A percentile compares a stretch with the other conserved stretches of the same genome.
Conservation (phyloP, 495 filamentous ascomycete genomes). For the Penicillium flavigenum region DNA sequence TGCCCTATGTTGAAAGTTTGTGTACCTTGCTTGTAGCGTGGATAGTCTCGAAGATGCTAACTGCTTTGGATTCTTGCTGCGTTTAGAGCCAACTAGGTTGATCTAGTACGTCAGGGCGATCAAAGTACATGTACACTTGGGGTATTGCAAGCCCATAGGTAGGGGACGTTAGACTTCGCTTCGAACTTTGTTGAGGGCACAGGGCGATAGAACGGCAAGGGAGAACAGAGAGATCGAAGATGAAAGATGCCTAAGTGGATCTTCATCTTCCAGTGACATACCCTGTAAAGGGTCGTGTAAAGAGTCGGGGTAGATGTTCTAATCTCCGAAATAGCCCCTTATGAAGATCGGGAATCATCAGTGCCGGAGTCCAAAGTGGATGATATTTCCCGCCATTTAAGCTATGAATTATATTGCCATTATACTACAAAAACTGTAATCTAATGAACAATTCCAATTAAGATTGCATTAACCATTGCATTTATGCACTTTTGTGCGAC, state of each 20-base stretch:
- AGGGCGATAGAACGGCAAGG: not conserved
- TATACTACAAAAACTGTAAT: too few species aligned
- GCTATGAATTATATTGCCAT: not conserved
- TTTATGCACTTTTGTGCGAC: not conserved
- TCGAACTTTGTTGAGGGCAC: not conserved
- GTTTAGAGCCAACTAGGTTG: not conserved
- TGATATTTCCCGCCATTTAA: not conserved
- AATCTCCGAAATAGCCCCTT: not conserved
- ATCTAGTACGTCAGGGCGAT: not conserved
- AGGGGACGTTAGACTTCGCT: not conserved
- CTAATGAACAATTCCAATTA: not conserved
- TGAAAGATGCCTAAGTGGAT: not conserved
- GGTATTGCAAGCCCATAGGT: not conserved
- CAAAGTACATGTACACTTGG: not conserved
- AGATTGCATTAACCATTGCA: not conserved
- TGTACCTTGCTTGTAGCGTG: not conserved
- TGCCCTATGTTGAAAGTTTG: not conserved
- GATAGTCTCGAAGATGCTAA: not conserved
- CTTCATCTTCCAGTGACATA: not conserved
- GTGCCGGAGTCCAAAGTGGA: not conserved
- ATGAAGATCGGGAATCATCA: not conserved
- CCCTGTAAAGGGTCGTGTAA: not conserved
- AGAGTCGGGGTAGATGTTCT: not conserved
- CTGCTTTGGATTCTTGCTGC: not conserved
- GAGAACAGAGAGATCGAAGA: not conserved